Conservation (phyloP, 208 protist genomes). For the Porcisia hertigi region DNA sequence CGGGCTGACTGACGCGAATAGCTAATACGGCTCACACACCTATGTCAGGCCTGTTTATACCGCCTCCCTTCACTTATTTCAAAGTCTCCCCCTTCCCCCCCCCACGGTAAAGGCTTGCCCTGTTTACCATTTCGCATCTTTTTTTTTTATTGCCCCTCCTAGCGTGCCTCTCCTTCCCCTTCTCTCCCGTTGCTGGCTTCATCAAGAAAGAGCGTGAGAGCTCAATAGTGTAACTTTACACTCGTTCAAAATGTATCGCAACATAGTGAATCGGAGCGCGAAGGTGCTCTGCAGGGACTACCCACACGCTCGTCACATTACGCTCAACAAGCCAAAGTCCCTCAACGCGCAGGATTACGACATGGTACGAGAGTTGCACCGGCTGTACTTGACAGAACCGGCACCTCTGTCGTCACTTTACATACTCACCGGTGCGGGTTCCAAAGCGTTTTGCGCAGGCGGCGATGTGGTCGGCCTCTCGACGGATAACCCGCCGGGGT, state of each 20-base stretch:
- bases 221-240: background rate
- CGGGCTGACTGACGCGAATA: background rate
- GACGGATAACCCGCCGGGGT: slow-evolving; percentile 28
- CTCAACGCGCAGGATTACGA: slow-evolving; percentile 66
- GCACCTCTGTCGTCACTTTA: slow-evolving; percentile 37
- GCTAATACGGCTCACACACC: background rate
- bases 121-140: background rate
- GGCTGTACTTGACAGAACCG: slow-evolving; percentile 38
- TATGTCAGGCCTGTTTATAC: background rate
- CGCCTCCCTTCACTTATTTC: background rate
- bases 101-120: too few species aligned
- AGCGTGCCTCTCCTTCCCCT: background rate
- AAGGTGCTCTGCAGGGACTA: slow-evolving; percentile 57
- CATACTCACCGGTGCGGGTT: slow-evolving; percentile 62
- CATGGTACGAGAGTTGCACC: slow-evolving; percentile 45
- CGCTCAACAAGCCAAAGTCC: slow-evolving; percentile 55
- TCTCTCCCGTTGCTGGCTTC: background rate
- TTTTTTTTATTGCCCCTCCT: background rate
- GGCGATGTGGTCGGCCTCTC: slow-evolving; percentile 70
- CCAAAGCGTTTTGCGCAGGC: slow-evolving; percentile 87
- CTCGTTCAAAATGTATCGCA: background rate
- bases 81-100: background rate
- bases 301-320: slow-evolving; percentile 49
- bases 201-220: background rate
- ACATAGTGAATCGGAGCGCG: background rate